phyloP scores from a whole-genome alignment of 441 rosid species.

The Aquilaria agallochum region DNA sequence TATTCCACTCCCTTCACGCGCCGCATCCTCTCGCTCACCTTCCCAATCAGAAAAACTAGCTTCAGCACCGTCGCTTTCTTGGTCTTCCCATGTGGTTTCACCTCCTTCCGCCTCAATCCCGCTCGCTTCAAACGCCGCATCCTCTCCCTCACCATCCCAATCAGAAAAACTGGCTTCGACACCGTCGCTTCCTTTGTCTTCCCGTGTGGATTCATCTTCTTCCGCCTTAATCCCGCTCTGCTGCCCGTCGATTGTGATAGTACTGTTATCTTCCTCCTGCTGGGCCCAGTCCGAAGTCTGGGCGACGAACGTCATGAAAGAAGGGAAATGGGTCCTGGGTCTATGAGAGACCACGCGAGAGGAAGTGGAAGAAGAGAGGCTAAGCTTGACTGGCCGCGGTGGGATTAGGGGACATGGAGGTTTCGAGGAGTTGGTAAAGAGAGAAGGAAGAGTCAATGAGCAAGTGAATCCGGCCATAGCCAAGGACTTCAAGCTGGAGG shows the following conservation, averaged over 20 bases:
- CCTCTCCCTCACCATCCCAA: constrained; percentile 34
- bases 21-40: constrained; percentile 28
- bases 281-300: constrained; percentile 28
- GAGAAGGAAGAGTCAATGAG: constrained; percentile 27
- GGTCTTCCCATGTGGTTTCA: constrained; percentile 23
- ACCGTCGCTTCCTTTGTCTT: constrained; percentile 27
- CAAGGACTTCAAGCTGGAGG: constrained; percentile 28
- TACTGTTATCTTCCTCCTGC: constrained; percentile 8
- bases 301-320: constrained; percentile 19
- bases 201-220: constrained; percentile 24
- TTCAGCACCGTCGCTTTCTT: constrained; percentile 33
- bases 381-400: constrained; percentile 25
- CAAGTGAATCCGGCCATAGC: constrained; percentile 41
- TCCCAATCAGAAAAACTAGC: constrained; percentile 33
- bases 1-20: constrained; percentile 6
- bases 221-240: constrained; percentile 17
- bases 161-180: constrained; percentile 31
- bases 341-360: constrained; percentile 13
- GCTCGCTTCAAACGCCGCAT: constrained; percentile 16
- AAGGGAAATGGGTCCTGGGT: constrained; percentile 23
- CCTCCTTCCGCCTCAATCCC: constrained; percentile 21
- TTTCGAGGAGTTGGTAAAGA: constrained; percentile 25
- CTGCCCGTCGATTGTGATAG: too few relatives aligned
- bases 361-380: constrained; percentile 23
- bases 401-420: constrained; percentile 17